These are phyloP conservation scores for Oryza coarctata DNA, from an alignment of 176 grass and related monocot species.

Conservation along the genomic window DNA sequence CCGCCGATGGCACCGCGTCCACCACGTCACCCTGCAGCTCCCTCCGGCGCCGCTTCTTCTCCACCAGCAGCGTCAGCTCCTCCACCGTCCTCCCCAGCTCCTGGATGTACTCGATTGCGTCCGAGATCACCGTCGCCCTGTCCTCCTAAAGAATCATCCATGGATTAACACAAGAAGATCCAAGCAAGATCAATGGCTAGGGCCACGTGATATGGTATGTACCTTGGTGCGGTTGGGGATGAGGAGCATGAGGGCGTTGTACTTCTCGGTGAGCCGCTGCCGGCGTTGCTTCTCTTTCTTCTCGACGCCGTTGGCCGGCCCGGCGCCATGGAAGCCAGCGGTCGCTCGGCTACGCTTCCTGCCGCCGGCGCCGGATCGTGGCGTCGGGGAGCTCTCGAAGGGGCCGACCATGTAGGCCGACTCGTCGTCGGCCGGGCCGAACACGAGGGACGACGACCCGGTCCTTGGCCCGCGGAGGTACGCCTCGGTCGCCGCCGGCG, in stretches of 20 bases:
- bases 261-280: constrained; percentile 64
- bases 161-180: not conserved
- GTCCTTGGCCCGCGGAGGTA: constrained; percentile 33
- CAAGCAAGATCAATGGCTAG: constrained; percentile 7
- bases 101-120: constrained; percentile 81
- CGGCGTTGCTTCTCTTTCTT: constrained; percentile 91
- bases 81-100: constrained; percentile 72
- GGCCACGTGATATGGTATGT: not conserved
- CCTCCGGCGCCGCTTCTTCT: constrained; percentile 51
- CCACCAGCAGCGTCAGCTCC: constrained; percentile 68
- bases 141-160: constrained; percentile 35
- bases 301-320: constrained; percentile 36
- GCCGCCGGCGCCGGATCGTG: constrained; percentile 25
- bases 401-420: constrained; percentile 28
- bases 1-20: constrained; percentile 1
- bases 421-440: constrained; percentile 40
- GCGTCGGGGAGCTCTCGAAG: constrained; percentile 37
- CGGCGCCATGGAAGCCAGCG: constrained; percentile 9
- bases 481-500: not conserved
- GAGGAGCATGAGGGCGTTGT: constrained; percentile 55
- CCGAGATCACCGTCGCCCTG: constrained; percentile 62
- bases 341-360: constrained; percentile 40
- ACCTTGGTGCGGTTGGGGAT: constrained; percentile 80
- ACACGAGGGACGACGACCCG: constrained; percentile 47
- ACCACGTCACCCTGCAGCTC: constrained; percentile 47